Conservation (phyloP, 495 filamentous ascomycete species). For the Podospora pseudopauciseta region DNA sequence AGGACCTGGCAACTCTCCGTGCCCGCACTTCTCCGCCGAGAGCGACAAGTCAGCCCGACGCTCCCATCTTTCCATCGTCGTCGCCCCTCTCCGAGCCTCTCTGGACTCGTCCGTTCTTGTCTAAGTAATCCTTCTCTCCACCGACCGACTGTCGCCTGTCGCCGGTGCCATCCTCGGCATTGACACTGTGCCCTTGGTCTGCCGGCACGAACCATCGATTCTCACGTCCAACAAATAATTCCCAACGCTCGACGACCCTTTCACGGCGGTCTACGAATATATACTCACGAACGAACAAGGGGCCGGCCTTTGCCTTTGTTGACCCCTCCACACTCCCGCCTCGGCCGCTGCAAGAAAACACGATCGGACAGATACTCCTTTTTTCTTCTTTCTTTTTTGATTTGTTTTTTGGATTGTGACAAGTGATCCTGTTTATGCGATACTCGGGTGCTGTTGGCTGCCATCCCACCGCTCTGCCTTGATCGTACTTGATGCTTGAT, state of each 20-base stretch:
- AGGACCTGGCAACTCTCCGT: background rate
- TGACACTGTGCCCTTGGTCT: background rate
- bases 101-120: slow-evolving; percentile 9
- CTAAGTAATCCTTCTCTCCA: background rate
- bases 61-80: background rate
- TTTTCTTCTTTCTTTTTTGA: too few relatives aligned
- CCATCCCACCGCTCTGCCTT: background rate
- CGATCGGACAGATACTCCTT: background rate
- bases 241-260: background rate
- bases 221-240: background rate
- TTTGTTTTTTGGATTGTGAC: background rate
- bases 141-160: too few relatives aligned
- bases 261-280: background rate
- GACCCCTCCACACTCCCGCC: background rate
- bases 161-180: background rate
- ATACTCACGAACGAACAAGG: background rate
- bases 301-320: background rate
- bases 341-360: background rate
- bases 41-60: background rate
- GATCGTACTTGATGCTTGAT: background rate
- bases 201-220: background rate
- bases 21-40: background rate
- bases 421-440: background rate
- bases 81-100: slow-evolving; percentile 4
- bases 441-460: background rate